These are phyloP conservation scores for Dictyophora rubrovolvata DNA, from an alignment of 768 basidiomycete species.

Conservation along the genomic window DNA sequence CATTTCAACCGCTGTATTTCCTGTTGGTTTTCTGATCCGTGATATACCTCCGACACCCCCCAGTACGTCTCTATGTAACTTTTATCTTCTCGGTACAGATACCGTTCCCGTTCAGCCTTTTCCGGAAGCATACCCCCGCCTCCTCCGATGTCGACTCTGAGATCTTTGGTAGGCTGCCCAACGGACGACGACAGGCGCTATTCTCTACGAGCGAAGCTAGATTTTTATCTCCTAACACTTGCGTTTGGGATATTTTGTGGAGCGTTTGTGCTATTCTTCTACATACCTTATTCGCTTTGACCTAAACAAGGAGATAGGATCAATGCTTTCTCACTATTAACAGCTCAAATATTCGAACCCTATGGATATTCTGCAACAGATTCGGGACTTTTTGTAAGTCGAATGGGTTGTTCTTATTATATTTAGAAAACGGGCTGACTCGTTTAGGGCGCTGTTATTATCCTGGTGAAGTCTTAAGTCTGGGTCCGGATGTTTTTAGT, in stretches of 20 bases:
- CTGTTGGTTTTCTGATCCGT: constrained; percentile 48
- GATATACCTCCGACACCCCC: constrained; percentile 66
- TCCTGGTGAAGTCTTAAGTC: constrained; percentile 7
- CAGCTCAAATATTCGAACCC: constrained; percentile 59
- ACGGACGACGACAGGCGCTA: constrained; percentile 41
- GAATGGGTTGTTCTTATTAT: background rate
- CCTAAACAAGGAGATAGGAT: constrained; percentile 27
- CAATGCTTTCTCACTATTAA: constrained; percentile 56
- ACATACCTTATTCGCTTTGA: background rate
- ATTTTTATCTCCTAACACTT: constrained; percentile 50
- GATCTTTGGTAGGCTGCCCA: constrained; percentile 32
- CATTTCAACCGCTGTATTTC: constrained; percentile 51
- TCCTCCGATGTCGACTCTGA: constrained; percentile 34
- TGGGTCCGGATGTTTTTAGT: background rate
- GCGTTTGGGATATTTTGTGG: constrained; percentile 60
- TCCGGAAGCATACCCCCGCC: constrained; percentile 16
- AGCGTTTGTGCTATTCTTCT: constrained; percentile 33
- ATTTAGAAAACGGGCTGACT: background rate
- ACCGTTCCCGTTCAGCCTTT: constrained; percentile 12
- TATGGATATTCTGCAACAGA: constrained; percentile 49
- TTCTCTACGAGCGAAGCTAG: constrained; percentile 54
- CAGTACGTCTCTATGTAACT: constrained; percentile 33
- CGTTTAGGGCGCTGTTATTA: constrained; percentile 12
- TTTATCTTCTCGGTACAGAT: background rate
- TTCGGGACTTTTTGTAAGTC: constrained; percentile 4